These are phyloP conservation scores for Pleurotus giganteus DNA, from an alignment of 768 basidiomycete genomes.

Conservation along the genomic window DNA sequence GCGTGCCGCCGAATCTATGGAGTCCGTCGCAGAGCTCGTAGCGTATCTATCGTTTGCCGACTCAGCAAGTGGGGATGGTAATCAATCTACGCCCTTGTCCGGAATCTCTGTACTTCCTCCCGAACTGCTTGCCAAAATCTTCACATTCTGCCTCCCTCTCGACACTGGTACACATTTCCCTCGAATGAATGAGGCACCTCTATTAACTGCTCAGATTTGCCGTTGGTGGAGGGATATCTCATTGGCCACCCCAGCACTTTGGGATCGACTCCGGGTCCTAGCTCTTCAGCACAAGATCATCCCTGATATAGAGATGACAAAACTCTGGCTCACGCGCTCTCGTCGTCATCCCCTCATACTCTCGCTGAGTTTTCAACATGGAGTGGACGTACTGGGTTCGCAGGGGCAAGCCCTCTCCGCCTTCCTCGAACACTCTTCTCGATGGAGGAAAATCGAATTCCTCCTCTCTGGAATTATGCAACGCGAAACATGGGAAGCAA, in stretches of 20 bases:
- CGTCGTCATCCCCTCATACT: slow-evolving; percentile 1
- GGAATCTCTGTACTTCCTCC: not conserved
- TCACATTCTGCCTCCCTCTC: not conserved
- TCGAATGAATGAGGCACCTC: slow-evolving; percentile 20
- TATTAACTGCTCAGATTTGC: slow-evolving; percentile 30
- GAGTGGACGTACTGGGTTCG: not conserved
- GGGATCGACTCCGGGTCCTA: slow-evolving; percentile 21
- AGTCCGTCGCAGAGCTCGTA: slow-evolving; percentile 1
- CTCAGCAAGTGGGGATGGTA: not conserved
- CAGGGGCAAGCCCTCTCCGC: not conserved
- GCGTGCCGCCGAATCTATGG: too few species aligned
- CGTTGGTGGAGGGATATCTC: slow-evolving; percentile 28
- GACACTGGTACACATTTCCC: slow-evolving; percentile 11
- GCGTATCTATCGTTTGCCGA: slow-evolving; percentile 1
- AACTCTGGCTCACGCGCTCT: slow-evolving; percentile 5
- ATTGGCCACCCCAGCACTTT: slow-evolving; percentile 27
- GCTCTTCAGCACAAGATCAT: slow-evolving; percentile 11
- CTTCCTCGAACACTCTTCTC: slow-evolving; percentile 2
- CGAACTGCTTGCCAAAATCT: slow-evolving; percentile 6
- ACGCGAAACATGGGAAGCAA: not conserved
- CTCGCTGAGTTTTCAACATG: not conserved
- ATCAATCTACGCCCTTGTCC: not conserved
- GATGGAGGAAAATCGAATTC: slow-evolving; percentile 2
- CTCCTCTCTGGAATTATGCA: not conserved
- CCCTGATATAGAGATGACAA: slow-evolving; percentile 19